Evolutionary conservation across 352 stramenopile genomes (phyloP).

Genomic region (Phytopythium helicoides): DNA sequence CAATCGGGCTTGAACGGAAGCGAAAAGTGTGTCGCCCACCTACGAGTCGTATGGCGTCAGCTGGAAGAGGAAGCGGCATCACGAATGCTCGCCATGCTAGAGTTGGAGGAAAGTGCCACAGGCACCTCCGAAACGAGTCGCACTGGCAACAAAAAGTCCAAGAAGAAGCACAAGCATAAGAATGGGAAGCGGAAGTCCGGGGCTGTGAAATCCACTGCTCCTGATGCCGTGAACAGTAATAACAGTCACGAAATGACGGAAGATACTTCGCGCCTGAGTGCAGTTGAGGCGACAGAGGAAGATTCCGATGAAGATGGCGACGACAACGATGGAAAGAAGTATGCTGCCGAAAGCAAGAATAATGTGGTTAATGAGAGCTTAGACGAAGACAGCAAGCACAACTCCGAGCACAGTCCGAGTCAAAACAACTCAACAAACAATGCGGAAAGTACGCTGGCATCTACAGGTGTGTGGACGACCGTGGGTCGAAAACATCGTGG

Average conservation of each 20-base stretch:
- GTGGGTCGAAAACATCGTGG: conserved; percentile 68
- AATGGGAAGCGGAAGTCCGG: conserved; percentile 58
- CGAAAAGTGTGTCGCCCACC: conserved; percentile 49
- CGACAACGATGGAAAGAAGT: conserved; percentile 6
- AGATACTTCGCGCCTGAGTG: too few species aligned
- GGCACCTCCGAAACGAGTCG: not conserved
- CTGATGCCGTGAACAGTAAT: not conserved
- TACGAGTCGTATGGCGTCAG: conserved; percentile 62
- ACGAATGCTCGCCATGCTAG: conserved; percentile 82
- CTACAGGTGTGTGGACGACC: conserved; percentile 56
- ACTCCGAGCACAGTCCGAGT: too few species aligned
- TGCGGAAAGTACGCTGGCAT: too few species aligned
- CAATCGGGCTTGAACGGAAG: conserved; percentile 58
- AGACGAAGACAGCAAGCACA: too few species aligned
- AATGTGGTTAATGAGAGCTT: not conserved
- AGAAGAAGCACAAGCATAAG: conserved; percentile 79
- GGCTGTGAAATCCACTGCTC: conserved; percentile 8
- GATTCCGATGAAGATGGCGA: conserved; percentile 26
- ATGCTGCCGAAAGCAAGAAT: conserved; percentile 1
- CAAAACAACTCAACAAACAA: too few species aligned
- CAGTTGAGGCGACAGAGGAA: conserved; percentile 2
- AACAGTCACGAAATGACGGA: conserved; percentile 9
- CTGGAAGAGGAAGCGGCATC: conserved; percentile 76
- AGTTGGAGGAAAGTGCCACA: conserved; percentile 63
- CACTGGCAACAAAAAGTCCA: conserved; percentile 40